These are phyloP conservation scores for Penicillium crystallinum DNA, from an alignment of 495 filamentous ascomycete species.

Conservation along the genomic window DNA sequence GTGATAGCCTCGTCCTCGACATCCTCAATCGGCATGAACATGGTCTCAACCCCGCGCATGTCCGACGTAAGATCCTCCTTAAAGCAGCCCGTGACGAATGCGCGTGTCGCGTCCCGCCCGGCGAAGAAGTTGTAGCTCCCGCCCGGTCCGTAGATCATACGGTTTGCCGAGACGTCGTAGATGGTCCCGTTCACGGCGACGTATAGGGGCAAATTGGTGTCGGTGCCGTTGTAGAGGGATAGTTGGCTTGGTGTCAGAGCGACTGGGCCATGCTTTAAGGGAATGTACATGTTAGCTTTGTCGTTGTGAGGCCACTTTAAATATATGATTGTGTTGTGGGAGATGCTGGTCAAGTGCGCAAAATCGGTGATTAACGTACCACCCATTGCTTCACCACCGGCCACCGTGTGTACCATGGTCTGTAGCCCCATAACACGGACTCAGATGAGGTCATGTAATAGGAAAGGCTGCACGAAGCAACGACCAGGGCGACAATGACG, in stretches of 20 bases:
- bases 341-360: not conserved
- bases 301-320: not conserved
- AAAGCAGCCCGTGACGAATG: conserved; percentile 98
- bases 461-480: conserved; percentile 66
- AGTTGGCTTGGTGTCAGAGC: conserved; percentile 70
- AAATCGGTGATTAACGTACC: conserved; percentile 35
- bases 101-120: conserved; percentile 79
- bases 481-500: conserved; percentile 60
- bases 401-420: conserved; percentile 62
- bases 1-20: conserved; percentile 43
- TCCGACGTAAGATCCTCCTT: conserved; percentile 75
- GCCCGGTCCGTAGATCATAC: conserved; percentile 77
- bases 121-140: conserved; percentile 86
- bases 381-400: conserved; percentile 58
- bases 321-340: not conserved
- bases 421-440: conserved; percentile 61
- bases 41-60: conserved; percentile 79
- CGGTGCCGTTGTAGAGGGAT: conserved; percentile 68
- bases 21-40: conserved; percentile 77
- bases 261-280: conserved; percentile 45
- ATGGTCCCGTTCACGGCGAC: conserved; percentile 89
- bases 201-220: conserved; percentile 74
- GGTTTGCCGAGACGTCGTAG: conserved; percentile 82
- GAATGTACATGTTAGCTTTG: not conserved
- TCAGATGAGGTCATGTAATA: conserved; percentile 74